Percentiles rank a stretch among this genome's conserved stretches.
These are phyloP conservation scores for Fragilariopsis cylindrus DNA, from an alignment of 108 stramenopile genomes.

Conservation along the genomic window DNA sequence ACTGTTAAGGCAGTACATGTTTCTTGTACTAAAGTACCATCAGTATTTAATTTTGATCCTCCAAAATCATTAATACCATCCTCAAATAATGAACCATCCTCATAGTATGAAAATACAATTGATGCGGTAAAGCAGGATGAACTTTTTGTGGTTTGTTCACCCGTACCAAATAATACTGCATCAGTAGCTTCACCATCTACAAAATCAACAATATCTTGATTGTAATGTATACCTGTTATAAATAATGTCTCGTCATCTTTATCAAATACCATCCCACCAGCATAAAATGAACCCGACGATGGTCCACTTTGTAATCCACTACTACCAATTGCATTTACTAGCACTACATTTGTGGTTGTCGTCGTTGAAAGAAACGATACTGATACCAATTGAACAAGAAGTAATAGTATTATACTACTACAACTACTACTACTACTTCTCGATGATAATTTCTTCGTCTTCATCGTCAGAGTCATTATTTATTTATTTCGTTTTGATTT, in stretches of 20 bases:
- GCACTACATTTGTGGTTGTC: not conserved
- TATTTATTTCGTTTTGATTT: too few species aligned
- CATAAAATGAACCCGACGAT: constrained; percentile 10
- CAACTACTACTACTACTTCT: too few species aligned
- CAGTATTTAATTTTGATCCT: not conserved
- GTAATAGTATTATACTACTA: too few species aligned
- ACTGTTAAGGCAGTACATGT: not conserved
- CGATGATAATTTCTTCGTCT: too few species aligned
- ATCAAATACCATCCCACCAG: constrained; percentile 23
- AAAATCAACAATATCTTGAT: not conserved
- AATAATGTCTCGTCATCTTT: not conserved
- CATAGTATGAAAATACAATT: not conserved
- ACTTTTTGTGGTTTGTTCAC: not conserved
- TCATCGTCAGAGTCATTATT: too few species aligned
- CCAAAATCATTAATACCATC: not conserved
- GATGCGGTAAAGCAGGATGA: constrained; percentile 8
- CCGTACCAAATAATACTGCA: too few species aligned
- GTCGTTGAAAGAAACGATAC: not conserved
- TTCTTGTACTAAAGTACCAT: not conserved
- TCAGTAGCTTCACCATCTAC: not conserved
- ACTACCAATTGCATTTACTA: not conserved
- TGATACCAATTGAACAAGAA: too few species aligned
- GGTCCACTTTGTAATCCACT: constrained; percentile 24
- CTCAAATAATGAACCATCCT: not conserved
- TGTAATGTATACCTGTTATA: constrained; percentile 17